phyloP scores from a whole-genome alignment of 176 grass and related monocot genomes.

The Avena atlantica region DNA sequence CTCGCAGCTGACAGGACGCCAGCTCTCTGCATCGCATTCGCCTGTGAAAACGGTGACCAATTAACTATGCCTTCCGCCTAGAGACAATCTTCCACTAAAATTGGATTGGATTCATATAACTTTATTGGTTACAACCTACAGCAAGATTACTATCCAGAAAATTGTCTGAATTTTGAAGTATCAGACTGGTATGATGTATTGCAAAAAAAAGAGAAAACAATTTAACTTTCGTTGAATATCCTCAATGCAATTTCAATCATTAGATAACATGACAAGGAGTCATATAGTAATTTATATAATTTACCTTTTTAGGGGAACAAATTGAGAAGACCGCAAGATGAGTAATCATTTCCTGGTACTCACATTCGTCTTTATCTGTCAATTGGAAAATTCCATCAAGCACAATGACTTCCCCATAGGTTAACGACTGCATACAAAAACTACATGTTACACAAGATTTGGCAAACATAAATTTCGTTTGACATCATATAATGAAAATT shows the following conservation, averaged over 20 bases:
- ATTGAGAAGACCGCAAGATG: constrained; percentile 94
- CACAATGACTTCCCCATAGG: constrained; percentile 93
- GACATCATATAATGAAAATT: no score
- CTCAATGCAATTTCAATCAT: constrained; percentile 29
- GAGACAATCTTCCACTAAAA: no score
- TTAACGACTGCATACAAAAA: constrained; percentile 70
- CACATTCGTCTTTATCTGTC: constrained; percentile 98
- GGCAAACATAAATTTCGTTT: background rate
- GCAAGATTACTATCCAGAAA: no score
- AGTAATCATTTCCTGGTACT: constrained; percentile 97
- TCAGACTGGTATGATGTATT: no score
- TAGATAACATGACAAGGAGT: background rate
- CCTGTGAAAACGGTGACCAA: no score
- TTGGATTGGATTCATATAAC: no score
- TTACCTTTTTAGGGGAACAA: constrained; percentile 88
- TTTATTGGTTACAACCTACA: no score
- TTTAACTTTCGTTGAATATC: background rate
- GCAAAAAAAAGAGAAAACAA: no score
- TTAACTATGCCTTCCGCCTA: no score
- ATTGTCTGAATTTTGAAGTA: no score
- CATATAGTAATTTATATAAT: background rate
- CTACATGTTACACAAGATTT: constrained; percentile 29
- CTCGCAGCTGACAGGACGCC: no score
- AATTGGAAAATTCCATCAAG: constrained; percentile 98
- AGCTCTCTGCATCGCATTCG: no score